phyloP scores from a whole-genome alignment of 345 rosid genomes.

The Pistacia vera region DNA sequence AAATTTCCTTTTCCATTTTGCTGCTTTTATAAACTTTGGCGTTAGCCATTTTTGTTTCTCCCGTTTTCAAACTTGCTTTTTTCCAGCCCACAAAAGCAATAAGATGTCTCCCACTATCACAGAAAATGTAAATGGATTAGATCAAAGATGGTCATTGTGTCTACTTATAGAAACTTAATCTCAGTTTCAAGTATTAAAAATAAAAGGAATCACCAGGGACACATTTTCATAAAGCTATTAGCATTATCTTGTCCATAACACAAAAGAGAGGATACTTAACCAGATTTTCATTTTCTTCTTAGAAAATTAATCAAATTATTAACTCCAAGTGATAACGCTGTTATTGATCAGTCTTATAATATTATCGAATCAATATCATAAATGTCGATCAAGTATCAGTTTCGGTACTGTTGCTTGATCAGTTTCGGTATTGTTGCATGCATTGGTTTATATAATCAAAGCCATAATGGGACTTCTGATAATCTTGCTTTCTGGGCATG shows the following conservation, averaged over 20 bases:
- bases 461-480: background rate
- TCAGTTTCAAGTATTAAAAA: background rate
- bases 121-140: background rate
- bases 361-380: background rate
- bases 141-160: constrained; percentile 9
- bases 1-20: too few relatives aligned
- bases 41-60: background rate
- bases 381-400: background rate
- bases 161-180: background rate
- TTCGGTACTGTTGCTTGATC: background rate
- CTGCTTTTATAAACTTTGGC: background rate
- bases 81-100: constrained; percentile 8
- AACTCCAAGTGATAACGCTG: too few relatives aligned
- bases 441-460: background rate
- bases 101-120: constrained; percentile 14
- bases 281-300: too few relatives aligned
- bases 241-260: background rate
- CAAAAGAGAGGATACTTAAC: background rate
- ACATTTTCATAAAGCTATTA: background rate
- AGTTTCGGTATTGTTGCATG: background rate
- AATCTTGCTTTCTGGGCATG: background rate
- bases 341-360: too few relatives aligned
- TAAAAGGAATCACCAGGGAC: background rate
- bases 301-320: too few relatives aligned
- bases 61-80: background rate